These are phyloP conservation scores for Rhodotorula babjevae DNA, from an alignment of 768 basidiomycete genomes.

Conservation along the genomic window DNA sequence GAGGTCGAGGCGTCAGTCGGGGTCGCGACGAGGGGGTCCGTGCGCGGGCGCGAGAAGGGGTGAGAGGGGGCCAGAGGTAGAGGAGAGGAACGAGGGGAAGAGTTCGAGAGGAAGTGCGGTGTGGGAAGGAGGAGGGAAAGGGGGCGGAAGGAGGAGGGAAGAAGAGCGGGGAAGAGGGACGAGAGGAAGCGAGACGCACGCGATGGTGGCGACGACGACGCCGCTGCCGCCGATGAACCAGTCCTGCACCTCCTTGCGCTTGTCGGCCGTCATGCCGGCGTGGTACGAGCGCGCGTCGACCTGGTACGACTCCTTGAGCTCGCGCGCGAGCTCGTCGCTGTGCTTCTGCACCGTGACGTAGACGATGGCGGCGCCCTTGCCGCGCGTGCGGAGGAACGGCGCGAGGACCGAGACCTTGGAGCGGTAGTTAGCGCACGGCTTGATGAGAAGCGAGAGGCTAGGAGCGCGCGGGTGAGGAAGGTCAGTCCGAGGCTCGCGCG, in stretches of 20 bases:
- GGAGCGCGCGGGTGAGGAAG: no score
- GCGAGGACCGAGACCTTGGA: conserved; percentile 49
- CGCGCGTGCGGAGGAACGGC: conserved; percentile 48
- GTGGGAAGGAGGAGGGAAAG: no score
- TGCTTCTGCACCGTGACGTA: conserved; percentile 53
- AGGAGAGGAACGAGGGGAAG: no score
- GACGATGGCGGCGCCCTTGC: conserved; percentile 51
- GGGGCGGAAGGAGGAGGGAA: no score
- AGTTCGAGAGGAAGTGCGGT: no score
- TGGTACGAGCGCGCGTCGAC: conserved; percentile 49
- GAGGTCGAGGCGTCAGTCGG: not conserved
- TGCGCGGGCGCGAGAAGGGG: no score
- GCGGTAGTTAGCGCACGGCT: conserved; percentile 46
- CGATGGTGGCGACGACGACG: conserved; percentile 80
- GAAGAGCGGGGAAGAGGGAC: not conserved
- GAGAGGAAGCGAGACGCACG: conserved; percentile 50
- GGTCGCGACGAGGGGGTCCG: conserved; percentile 46
- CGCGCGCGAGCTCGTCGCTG: conserved; percentile 49
- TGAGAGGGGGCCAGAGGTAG: no score
- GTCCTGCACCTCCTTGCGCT: conserved; percentile 51
- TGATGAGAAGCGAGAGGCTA: conserved; percentile 36
- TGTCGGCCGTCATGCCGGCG: conserved; percentile 50
- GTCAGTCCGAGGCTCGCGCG: not conserved
- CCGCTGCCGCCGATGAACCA: conserved; percentile 69
- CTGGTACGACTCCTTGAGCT: conserved; percentile 41